A percentile compares a stretch with the other conserved stretches of the same genome.
Conservation (phyloP, 192 early-diverging fungal species). For the Linnemannia elongata region DNA sequence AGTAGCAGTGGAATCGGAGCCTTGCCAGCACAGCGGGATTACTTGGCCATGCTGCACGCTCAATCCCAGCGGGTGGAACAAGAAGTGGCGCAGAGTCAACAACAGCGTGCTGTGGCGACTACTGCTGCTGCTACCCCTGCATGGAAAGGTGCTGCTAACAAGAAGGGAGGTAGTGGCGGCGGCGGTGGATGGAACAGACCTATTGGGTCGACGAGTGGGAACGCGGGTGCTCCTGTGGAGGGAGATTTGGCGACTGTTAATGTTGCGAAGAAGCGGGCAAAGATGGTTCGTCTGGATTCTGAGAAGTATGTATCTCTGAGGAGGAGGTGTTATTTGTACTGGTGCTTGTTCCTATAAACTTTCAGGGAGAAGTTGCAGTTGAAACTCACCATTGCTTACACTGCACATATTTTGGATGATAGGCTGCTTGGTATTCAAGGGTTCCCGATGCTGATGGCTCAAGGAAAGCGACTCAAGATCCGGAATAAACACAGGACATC, state of each 20-base stretch:
- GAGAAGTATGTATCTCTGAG: constrained; percentile 18
- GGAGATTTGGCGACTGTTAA: constrained; percentile 34
- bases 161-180: background rate
- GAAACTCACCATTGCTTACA: background rate
- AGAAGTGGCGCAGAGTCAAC: background rate
- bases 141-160: background rate
- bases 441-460: constrained; percentile 17
- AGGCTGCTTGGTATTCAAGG: constrained; percentile 36
- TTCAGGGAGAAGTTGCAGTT: background rate
- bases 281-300: constrained; percentile 26
- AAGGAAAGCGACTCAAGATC: constrained; percentile 48
- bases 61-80: background rate
- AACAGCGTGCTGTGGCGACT: constrained; percentile 6
- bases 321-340: background rate
- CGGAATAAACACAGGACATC: constrained; percentile 29
- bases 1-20: background rate
- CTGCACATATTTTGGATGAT: background rate
- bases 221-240: background rate
- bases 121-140: background rate
- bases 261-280: constrained; percentile 32
- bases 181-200: constrained; percentile 6
- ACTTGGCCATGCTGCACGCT: constrained; percentile 23
- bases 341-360: background rate
- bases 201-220: constrained; percentile 14
- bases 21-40: constrained; percentile 38